Conservation (phyloP, 495 filamentous ascomycete genomes). For the Penicillium canescens region DNA sequence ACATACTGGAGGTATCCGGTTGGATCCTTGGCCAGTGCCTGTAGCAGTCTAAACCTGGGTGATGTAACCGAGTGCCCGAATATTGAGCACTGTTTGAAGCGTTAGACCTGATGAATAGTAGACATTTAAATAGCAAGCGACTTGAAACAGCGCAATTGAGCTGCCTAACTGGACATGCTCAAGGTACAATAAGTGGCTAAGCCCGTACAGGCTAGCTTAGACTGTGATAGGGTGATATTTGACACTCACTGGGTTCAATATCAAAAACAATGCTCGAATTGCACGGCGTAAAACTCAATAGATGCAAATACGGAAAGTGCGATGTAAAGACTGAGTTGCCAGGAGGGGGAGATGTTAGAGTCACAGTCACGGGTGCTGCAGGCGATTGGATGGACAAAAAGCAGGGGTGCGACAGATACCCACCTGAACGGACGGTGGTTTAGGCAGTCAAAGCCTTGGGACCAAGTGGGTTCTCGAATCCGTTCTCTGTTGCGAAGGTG, state of each 20-base stretch:
- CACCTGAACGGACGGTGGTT: slow-evolving; percentile 16
- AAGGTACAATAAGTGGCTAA: not conserved
- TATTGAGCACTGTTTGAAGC: slow-evolving; percentile 6
- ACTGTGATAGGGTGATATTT: not conserved
- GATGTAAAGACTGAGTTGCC: slow-evolving; percentile 10
- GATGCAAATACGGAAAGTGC: not conserved
- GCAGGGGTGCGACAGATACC: slow-evolving; percentile 18
- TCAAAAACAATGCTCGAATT: not conserved
- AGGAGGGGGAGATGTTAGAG: slow-evolving; percentile 21
- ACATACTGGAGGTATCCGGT: slow-evolving; percentile 24
- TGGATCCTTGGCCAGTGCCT: slow-evolving; percentile 14
- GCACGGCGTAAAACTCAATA: not conserved
- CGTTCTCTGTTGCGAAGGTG: slow-evolving; percentile 14
- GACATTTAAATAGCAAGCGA: not conserved
- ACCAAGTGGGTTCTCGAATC: slow-evolving; percentile 20
- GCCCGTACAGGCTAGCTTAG: slow-evolving; percentile 1
- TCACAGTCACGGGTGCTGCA: slow-evolving; percentile 11
- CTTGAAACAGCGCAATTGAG: not conserved
- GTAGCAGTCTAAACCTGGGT: slow-evolving; percentile 2
- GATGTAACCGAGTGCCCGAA: not conserved
- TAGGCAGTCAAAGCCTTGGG: slow-evolving; percentile 14
- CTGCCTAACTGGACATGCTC: slow-evolving; percentile 1
- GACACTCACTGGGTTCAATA: slow-evolving; percentile 14
- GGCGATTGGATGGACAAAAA: slow-evolving; percentile 12
- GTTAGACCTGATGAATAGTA: not conserved